Base-by-base conservation (phyloP, 108 stramenopile genomes). In the Nitzschia sp. region DNA sequence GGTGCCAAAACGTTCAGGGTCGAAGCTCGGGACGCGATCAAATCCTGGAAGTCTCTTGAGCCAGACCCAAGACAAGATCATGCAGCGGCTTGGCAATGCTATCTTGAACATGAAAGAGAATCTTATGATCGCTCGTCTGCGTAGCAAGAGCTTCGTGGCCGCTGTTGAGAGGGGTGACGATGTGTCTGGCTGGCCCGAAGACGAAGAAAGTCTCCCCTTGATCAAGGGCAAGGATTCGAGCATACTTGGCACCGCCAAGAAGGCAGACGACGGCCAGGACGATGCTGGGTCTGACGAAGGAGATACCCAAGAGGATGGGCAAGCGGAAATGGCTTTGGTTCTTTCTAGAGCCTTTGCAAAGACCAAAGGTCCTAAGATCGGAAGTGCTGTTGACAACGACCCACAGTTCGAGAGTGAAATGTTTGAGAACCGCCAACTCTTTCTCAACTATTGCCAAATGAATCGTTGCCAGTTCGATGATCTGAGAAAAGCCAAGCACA, bases 391-490 rank as follows among this genome's bases (percentile, higher is more conserved):
- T 15, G 96, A 97, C 69, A 68, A 67, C 27, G 96, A 97, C 66
- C 78, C 77, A 19, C 69, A 65, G 9, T 70, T 85, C 26, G 90
- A 93, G 61, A 82, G 73, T 63, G 93, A 94, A 63, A 70, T 93
- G 59, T 89, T 96, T 45, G 97, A 95, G 64, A 90, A 94, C 4
- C 83, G 96, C 23, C 90, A 96, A 67, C 78, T 84, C 15, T 97
- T 98, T 71, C 79, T 96, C 45, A 94, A 96, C 55, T 94, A 93
- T 36, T 98, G 97, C 64, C 91, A 93, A 45, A 86, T 78, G 1
- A 97, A 97, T 59, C 89, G 96, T 78, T 97, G 89, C 69, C 98
- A 98, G 83, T 98, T 97, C 56, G 98, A 98, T 73, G 89, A 96
- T 70, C 75, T 97, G 11, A 73, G 98, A 23, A 78, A 95, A 23